Evolutionary conservation across 2,329 filamentous ascomycete species (phyloP).

Genomic region (Aphanoascus verrucosus): DNA sequence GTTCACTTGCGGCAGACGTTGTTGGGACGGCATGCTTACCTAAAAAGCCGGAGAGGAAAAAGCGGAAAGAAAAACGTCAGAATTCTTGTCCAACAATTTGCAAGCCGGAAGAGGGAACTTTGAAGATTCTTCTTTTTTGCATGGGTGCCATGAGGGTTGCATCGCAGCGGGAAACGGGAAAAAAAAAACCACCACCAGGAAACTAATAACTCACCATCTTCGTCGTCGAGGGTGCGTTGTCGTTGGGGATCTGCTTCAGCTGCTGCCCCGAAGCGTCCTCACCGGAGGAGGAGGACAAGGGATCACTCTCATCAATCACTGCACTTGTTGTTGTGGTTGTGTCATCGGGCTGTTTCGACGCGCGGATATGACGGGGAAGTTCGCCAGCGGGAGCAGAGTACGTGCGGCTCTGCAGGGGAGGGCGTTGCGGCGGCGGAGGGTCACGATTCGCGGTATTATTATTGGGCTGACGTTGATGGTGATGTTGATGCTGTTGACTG

Average conservation of each 20-base stretch:
- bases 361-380: conserved; percentile 3
- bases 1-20: conserved; percentile 44
- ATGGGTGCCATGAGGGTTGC: background rate
- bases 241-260: background rate
- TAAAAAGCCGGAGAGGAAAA: background rate
- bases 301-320: conserved; percentile 12
- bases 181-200: background rate
- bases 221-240: background rate
- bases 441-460: too few relatives aligned
- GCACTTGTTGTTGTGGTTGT: too few relatives aligned
- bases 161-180: background rate
- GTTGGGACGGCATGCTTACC: conserved; percentile 17
- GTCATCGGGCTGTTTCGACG: conserved; percentile 22
- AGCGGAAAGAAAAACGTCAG: background rate
- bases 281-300: background rate
- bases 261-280: conserved; percentile 7
- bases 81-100: too few relatives aligned
- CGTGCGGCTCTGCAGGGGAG: conserved; percentile 27
- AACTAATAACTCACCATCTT: background rate
- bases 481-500: too few relatives aligned
- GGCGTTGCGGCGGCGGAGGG: conserved; percentile 21
- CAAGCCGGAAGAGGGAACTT: background rate
- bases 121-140: too few relatives aligned
- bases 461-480: too few relatives aligned
- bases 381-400: conserved; percentile 27